Conservation (phyloP, 139 green algal genomes). For the Coccomyxa sp. region DNA sequence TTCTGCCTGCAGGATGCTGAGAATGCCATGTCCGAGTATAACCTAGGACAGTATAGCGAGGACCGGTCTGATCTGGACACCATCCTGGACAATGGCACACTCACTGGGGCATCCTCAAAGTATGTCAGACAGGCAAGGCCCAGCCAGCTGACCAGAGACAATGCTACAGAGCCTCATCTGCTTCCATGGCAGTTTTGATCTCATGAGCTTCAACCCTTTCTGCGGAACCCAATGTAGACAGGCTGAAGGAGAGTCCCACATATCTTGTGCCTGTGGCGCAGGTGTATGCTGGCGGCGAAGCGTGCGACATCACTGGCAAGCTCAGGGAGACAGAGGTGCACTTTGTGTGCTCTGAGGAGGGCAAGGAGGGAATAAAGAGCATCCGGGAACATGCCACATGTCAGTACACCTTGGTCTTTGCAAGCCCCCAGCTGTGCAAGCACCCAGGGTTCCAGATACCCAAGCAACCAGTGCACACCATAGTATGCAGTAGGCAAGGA, state of each 20-base stretch:
- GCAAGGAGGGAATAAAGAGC: conserved; percentile 41
- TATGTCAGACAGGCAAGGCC: no score
- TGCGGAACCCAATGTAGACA: no score
- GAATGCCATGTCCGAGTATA: no score
- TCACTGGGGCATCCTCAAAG: no score
- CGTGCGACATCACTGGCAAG: conserved; percentile 57
- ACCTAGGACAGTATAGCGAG: no score
- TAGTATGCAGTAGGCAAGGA: not conserved
- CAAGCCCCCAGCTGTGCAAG: conserved; percentile 70
- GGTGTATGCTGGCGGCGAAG: conserved; percentile 47
- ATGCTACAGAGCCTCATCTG: no score
- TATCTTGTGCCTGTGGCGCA: conserved; percentile 23
- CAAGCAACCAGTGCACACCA: not conserved
- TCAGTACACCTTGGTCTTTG: conserved; percentile 64
- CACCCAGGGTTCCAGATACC: conserved; percentile 34
- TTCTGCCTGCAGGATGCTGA: no score
- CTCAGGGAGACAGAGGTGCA: conserved; percentile 59
- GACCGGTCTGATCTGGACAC: no score
- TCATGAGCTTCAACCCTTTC: no score
- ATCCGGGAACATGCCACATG: conserved; percentile 75
- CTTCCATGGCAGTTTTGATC: no score
- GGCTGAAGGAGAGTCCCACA: not conserved
- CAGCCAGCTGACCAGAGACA: no score
- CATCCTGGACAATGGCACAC: no score
- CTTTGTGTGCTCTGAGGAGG: conserved; percentile 51